Base-by-base conservation (phyloP, 352 stramenopile species). In the Phytopythium montanum region DNA sequence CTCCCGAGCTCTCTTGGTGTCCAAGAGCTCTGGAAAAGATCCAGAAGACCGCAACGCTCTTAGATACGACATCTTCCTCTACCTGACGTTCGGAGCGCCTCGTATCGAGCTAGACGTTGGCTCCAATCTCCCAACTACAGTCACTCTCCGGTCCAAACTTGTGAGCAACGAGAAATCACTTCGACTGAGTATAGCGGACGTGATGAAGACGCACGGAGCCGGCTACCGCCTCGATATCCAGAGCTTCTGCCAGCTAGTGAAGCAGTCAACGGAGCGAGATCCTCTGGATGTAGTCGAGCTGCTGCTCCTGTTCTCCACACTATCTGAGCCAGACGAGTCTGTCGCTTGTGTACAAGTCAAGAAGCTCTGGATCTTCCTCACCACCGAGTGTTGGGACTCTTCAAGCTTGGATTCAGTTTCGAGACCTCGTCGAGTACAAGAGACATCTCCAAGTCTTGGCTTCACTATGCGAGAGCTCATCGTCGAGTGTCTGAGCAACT, bases 61-160 rank as follows among this genome's bases (percentile, higher is more conserved):
- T 3, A 64, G 76, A 13, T 89, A 85, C 26, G 79, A 87, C 16
- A 62, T 89, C 7, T 60, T 89, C 5, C 67, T 89, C 49, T 58
- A 36, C 13, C 19, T 58, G 34, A 58, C 52, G 18, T 58, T 58
- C 26, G 52, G 52, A 21, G 34, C 36, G 6, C 52, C 52, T 16
- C 31, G 18, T 1, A 36, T 58, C 21, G 18, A 33, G 13, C 21
- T 23, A 26, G 38, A 58, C 50, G 16, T 25, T n/a, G 21, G 21
- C 8, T 23, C 19, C 44, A 50, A 50, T 33, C 21, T 31, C 13
- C 25, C 33, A 5, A 49, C 23, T 36, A 14, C n/a, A 14, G 28
- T 14, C 1, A 10, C 10, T 4, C 59, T 88, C 18, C 39, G 56
- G 3, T 23, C 28, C 2, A 80, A 75, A 18, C 31, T 86, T 14